Conservation (phyloP, 176 grass and related monocot genomes). For the barley (Hordeum vulgare) region DNA sequence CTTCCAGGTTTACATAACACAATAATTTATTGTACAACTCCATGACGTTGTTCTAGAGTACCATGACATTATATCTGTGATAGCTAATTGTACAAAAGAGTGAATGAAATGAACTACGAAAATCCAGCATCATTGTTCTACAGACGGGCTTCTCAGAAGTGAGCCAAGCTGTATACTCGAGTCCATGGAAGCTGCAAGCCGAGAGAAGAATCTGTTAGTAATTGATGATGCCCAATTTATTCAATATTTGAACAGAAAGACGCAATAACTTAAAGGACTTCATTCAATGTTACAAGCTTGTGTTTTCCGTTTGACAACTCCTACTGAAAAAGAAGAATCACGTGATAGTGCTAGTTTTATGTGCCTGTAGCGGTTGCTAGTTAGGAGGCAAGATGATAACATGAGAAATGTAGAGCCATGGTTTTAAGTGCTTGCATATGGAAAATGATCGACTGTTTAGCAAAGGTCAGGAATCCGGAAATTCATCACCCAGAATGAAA, state of each 20-base stretch:
- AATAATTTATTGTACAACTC: too few species aligned
- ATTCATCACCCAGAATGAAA: neutral
- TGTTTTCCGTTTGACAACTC: neutral
- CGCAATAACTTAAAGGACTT: neutral
- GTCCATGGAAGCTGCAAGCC: conserved; percentile 4
- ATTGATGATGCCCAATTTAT: neutral
- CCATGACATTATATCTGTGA: neutral
- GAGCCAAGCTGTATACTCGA: conserved; percentile 1
- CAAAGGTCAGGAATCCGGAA: neutral
- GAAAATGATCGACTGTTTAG: neutral
- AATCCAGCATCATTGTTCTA: neutral
- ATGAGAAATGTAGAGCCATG: neutral
- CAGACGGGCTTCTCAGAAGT: neutral
- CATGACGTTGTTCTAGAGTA: neutral
- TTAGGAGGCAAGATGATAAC: neutral
- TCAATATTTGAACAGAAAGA: neutral
- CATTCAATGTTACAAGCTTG: neutral
- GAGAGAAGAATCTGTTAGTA: neutral
- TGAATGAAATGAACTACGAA: neutral
- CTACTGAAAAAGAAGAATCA: neutral
- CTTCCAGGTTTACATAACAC: too few species aligned
- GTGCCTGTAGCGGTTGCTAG: neutral
- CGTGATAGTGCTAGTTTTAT: neutral
- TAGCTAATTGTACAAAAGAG: neutral
- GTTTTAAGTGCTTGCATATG: neutral